Evolutionary conservation across 2,329 filamentous ascomycete genomes (phyloP).

Genomic region (Alternaria solani): DNA sequence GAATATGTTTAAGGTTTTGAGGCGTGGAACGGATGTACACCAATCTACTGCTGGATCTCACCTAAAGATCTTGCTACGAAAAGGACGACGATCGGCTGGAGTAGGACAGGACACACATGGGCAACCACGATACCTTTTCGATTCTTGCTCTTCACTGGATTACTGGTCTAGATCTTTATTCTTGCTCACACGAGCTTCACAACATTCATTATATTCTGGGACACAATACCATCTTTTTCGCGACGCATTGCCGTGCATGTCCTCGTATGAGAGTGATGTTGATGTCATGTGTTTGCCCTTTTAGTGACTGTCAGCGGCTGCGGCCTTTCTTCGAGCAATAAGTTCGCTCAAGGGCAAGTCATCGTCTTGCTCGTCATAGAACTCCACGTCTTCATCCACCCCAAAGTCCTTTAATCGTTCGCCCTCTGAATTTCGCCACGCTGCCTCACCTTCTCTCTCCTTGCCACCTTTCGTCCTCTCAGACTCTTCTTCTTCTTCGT

Average conservation of each 20-base stretch:
- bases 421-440: slow-evolving; percentile 79
- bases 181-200: slow-evolving; percentile 26
- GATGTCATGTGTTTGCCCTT: neutral
- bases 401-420: slow-evolving; percentile 79
- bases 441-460: slow-evolving; percentile 60
- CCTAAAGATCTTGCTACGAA: neutral
- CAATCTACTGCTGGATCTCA: slow-evolving; percentile 3
- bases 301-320: slow-evolving; percentile 9
- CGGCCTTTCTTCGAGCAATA: slow-evolving; percentile 50
- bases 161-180: slow-evolving; percentile 34
- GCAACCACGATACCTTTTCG: slow-evolving; percentile 18
- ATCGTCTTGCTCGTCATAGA: slow-evolving; percentile 69
- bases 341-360: slow-evolving; percentile 76
- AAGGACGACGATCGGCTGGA: slow-evolving; percentile 8
- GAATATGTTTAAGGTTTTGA: slow-evolving; percentile 3
- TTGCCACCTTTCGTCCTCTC: slow-evolving; percentile 22
- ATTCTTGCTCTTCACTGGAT: slow-evolving; percentile 21
- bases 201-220: slow-evolving; percentile 19
- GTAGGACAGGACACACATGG: slow-evolving; percentile 15
- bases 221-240: neutral
- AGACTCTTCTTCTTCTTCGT: slow-evolving; percentile 24
- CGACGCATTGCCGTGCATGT: neutral
- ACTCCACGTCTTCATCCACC: slow-evolving; percentile 78
- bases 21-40: slow-evolving; percentile 5
- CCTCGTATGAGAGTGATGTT: neutral